phyloP scores from a whole-genome alignment of 176 grass and related monocot genomes.

The Bothriochloa decipiens region DNA sequence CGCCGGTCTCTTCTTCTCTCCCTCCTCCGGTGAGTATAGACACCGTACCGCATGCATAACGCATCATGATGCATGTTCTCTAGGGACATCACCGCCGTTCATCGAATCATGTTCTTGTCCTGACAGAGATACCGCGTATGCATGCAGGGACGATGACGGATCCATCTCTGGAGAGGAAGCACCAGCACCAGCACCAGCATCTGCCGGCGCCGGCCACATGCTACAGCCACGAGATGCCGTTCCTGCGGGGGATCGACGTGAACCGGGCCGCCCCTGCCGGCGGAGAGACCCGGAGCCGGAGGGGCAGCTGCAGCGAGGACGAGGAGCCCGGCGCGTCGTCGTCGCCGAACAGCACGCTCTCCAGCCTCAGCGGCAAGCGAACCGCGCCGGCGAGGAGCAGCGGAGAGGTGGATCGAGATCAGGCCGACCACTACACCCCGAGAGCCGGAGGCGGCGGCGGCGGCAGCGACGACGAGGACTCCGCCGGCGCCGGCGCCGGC shows the following conservation, averaged over 20 bases:
- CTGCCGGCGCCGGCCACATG: neutral
- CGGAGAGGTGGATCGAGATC: slow-evolving; percentile 19
- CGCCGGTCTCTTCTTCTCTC: slow-evolving; percentile 42
- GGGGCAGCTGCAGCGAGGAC: slow-evolving; percentile 55
- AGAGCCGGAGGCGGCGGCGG: slow-evolving; percentile 39
- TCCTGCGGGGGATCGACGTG: slow-evolving; percentile 79
- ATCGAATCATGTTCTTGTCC: neutral
- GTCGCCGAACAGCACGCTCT: slow-evolving; percentile 85
- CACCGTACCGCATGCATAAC: neutral
- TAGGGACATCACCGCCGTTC: no score
- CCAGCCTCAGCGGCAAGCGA: slow-evolving; percentile 60
- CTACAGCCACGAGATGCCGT: slow-evolving; percentile 54
- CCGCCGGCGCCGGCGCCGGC: slow-evolving; percentile 43
- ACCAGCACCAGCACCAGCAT: neutral
- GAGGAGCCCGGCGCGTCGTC: slow-evolving; percentile 73
- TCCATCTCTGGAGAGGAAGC: slow-evolving; percentile 16
- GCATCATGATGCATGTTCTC: no score
- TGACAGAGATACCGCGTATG: neutral
- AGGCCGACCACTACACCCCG: neutral
- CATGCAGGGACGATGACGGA: slow-evolving; percentile 24
- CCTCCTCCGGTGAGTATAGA: slow-evolving; percentile 27
- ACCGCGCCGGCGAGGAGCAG: slow-evolving; percentile 25
- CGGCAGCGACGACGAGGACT: slow-evolving; percentile 65
- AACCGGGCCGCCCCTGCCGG: slow-evolving; percentile 54
- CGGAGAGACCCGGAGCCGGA: slow-evolving; percentile 2